A percentile compares a stretch with the other conserved stretches of the same genome.
Evolutionary conservation across 768 basidiomycete species (phyloP).

Genomic region (Baorangia bicolor): DNA sequence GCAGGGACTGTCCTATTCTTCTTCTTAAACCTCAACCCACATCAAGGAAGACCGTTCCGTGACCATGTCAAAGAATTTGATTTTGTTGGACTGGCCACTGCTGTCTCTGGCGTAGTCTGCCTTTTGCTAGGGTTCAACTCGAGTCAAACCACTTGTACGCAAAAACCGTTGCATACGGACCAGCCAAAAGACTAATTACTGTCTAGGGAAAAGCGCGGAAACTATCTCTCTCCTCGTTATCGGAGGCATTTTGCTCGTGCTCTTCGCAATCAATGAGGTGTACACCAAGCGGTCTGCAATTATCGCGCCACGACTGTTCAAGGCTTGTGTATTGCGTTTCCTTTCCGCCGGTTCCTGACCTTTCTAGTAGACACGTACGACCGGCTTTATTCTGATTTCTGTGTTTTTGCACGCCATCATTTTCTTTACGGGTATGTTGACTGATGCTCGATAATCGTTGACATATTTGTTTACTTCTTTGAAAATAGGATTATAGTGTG

Average conservation of each 20-base stretch:
- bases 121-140: constrained; percentile 40
- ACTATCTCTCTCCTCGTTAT: constrained; percentile 40
- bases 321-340: constrained; percentile 13
- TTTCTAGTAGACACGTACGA: constrained; percentile 38
- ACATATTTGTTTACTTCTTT: neutral
- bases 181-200: neutral
- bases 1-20: constrained; percentile 33
- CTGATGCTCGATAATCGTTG: neutral
- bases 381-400: constrained; percentile 30
- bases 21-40: constrained; percentile 37
- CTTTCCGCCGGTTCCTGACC: neutral
- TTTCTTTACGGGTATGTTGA: constrained; percentile 33
- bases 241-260: constrained; percentile 32
- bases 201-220: constrained; percentile 27
- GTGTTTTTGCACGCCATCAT: constrained; percentile 35
- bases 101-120: constrained; percentile 37
- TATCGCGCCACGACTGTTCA: constrained; percentile 40
- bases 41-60: constrained; percentile 31
- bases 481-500: constrained; percentile 28
- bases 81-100: constrained; percentile 37
- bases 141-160: constrained; percentile 33
- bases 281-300: constrained; percentile 36
- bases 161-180: neutral
- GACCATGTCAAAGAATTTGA: constrained; percentile 38
- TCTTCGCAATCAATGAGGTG: constrained; percentile 35